Base-by-base conservation (phyloP, 1,139 yeast genomes). In the Taphrina betulina region DNA sequence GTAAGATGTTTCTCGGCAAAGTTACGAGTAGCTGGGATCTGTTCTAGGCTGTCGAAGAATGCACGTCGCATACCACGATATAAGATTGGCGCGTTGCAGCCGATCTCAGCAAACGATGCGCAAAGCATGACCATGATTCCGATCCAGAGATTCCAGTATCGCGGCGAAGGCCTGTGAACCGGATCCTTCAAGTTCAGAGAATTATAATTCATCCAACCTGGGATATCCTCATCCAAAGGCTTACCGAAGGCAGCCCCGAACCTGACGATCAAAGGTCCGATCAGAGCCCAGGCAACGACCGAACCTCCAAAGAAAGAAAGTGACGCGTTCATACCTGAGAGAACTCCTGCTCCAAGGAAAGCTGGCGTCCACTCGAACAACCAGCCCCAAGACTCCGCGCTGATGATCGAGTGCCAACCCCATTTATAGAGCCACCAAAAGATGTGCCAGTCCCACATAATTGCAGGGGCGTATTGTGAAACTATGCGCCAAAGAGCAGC, bases 61-160 rank as follows among this genome's bases (percentile, higher is more conserved):
- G 50, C 52, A 2, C 45, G 48, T 22, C 41, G 44, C 17, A 51
- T 22, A 22, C 57, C 58, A 3, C 42, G 28, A 48, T 37, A 41
- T 16, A 56, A 31, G n/a, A 51, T 17, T 3, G 52, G 36, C 2
- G 44, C 57, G 26, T 52, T 52, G 57, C 51, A 51, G n/a, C 52
- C 52, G 10, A 56, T 31, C 35, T 56, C 58, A 5, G 58, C 57
- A 10, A 56, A 56, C 3, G 58, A 56, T n/a, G 58, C 56, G 34
- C 56, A 56, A 38, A 56, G 35, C 58, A 56, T 50, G 53, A 56
- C 43, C 43, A 50, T 34, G 40, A 56, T 57, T 22, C 58, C 58
- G 23, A 48, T 40, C 58, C 58, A 56, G 22, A 56, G 41, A 33
- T 43, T 44, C 58, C 57, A 56, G 46, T 56, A 56, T 22, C 58